Base-by-base conservation (phyloP, 306 rosid genomes). In the Pterocarpus macrocarpus region DNA sequence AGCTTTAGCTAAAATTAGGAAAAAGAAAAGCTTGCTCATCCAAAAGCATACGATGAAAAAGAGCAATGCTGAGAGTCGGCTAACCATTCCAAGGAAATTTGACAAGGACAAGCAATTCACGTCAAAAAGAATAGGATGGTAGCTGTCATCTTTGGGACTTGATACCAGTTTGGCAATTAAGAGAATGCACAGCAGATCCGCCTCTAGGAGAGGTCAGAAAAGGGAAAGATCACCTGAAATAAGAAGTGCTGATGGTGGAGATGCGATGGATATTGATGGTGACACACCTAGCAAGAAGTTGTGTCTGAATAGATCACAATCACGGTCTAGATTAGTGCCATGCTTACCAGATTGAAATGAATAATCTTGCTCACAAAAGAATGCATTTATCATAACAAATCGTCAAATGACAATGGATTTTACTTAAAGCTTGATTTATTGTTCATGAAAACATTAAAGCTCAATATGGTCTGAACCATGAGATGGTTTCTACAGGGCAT, bases 51-150 rank as follows among this genome's bases (percentile, higher is more conserved):
- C 94, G 90, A 88, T 90, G 9, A 94, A 90, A 87, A 94, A 92
- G 85, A 92, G 98, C 87, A 89, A 91, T 16, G 97, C 97, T 30
- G 94, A 94, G 86, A 94, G 92, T 82, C 69, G 96, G 57, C 94
- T 97, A 34, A 86, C 57, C 14, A 94, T 94, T 71, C 93, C 98
- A 8, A 90, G 98, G 73, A 94, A 94, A 73, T 86, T 92, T 65
- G 87, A 90, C 84, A 90, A 92, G 81, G 92, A 94, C 62, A 84
- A 47, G 71, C 64, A 87, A 68, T 94, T 71, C 86, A 90, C 96
- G 1, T 43, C 91, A 16, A 72, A 85, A 76, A 90, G 95, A 87
- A 94, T 94, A 97, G 98, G 94, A 73, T 85, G 98, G 86, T 92
- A 94, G 76, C 73, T 94, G 73, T 88, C 97, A 13, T 59, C 85